Conservation (phyloP, 2,329 filamentous ascomycete species). For the Neofusicoccum ribis region DNA sequence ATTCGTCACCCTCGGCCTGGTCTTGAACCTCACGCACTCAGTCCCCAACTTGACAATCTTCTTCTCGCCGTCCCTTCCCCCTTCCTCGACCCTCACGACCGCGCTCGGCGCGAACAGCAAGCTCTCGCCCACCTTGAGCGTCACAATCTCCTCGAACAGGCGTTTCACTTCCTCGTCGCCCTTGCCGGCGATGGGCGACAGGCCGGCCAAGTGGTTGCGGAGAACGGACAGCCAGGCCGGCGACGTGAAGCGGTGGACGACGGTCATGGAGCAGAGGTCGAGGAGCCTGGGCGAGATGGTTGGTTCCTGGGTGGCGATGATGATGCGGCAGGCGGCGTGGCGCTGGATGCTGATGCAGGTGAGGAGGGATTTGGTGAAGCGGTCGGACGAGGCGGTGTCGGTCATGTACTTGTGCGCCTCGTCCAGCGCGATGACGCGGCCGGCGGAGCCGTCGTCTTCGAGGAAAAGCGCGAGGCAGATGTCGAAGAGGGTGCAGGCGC, state of each 20-base stretch:
- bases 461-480: constrained; percentile 69
- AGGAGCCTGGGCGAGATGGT: constrained; percentile 68
- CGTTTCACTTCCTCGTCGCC: constrained; percentile 25
- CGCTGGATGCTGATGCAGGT: constrained; percentile 68
- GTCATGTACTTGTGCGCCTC: constrained; percentile 79
- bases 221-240: constrained; percentile 61
- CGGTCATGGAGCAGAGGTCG: constrained; percentile 69
- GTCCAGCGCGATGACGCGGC: constrained; percentile 68
- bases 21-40: constrained; percentile 18
- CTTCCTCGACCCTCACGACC: background rate
- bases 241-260: constrained; percentile 71
- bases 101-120: constrained; percentile 15
- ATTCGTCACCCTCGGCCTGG: constrained; percentile 10
- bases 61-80: background rate
- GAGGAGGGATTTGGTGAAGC: constrained; percentile 64
- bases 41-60: constrained; percentile 9
- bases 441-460: constrained; percentile 45
- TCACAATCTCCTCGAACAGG: constrained; percentile 50
- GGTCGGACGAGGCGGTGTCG: constrained; percentile 53
- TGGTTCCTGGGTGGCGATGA: constrained; percentile 78
- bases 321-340: constrained; percentile 64
- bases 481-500: constrained; percentile 71
- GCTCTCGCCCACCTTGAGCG: constrained; percentile 29
- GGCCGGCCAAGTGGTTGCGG: constrained; percentile 49
- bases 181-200: constrained; percentile 24